Percentiles rank a stretch among this genome's conserved stretches.
These are phyloP conservation scores for Passalora sequoiae DNA, from an alignment of 2,329 filamentous ascomycete species.

Conservation along the genomic window DNA sequence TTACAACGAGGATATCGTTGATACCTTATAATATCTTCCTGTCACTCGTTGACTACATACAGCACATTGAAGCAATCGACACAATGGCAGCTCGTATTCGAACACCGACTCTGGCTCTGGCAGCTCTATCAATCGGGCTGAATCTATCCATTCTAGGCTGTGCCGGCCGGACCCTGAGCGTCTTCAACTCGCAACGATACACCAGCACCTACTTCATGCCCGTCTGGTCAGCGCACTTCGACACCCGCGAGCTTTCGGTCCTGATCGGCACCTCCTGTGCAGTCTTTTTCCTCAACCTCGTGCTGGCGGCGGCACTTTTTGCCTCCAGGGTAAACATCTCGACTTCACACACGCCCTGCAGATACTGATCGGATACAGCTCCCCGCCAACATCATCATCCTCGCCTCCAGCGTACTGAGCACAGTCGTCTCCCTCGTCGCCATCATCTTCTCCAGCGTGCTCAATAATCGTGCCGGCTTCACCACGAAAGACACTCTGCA, in stretches of 20 bases:
- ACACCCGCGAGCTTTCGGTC: slow-evolving; percentile 40
- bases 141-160: slow-evolving; percentile 41
- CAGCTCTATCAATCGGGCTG: slow-evolving; percentile 34
- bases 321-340: slow-evolving; percentile 29
- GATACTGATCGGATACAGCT: slow-evolving; percentile 26
- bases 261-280: slow-evolving; percentile 38
- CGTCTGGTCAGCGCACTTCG: slow-evolving; percentile 46
- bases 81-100: slow-evolving; percentile 21
- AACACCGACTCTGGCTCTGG: slow-evolving; percentile 23
- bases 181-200: slow-evolving; percentile 40
- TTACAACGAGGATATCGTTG: no score
- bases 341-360: no score
- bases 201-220: slow-evolving; percentile 47
- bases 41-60: no score
- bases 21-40: no score
- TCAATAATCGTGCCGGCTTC: slow-evolving; percentile 26
- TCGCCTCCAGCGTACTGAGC: slow-evolving; percentile 35
- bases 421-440: slow-evolving; percentile 38
- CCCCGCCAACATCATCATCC: slow-evolving; percentile 35
- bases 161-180: slow-evolving; percentile 39
- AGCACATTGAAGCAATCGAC: no score
- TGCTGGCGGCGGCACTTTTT: slow-evolving; percentile 36
- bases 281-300: slow-evolving; percentile 36
- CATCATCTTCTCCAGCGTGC: slow-evolving; percentile 34
- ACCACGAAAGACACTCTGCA: slow-evolving; percentile 32